Evolutionary conservation across 164 flowering plant species (phyloP), one percentile per base, ranked within the genome.

Genomic region (Pachysandra terminalis): DNA sequence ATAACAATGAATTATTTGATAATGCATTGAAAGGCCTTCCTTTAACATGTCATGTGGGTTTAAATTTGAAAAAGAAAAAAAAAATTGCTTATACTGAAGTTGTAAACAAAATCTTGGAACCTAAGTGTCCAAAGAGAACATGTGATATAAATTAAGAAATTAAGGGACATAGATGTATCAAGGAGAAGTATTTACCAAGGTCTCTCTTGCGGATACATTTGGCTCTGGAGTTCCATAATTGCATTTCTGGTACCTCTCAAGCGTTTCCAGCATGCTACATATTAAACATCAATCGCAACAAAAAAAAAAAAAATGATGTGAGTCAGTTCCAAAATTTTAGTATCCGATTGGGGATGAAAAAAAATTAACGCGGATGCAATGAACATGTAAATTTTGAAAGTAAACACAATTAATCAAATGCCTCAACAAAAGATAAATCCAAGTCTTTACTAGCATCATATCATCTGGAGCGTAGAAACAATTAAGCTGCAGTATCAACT

Each of bases 191-290:
- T 41, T 71, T 78, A 85, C 96, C 88, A 86, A 82, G 37, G 85
- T 86, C 69, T 90, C 93, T 56, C 86, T 82, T 62, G 90, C 55
- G 9, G 96, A 84, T 25, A 86, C 79, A 74, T 78, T 75, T 2
- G 86, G 26, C 71, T 88, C 90, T 13, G 86, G 93, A 23, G 96
- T 87, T 64, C 90, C 93, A 79, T 88, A 88, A 84, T 84, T 90
- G 85, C 96, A 82, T 56, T 88, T 90, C 60, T 90, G 91, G 65
- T 90, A 90, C 81, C 88, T 85, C 79, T 90, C 96, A 23, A 90
- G 86, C 0, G 93, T 88, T 65, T 86, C 84, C 67, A 88, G 78
- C 91, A 88, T 90, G 86, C 96, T 90, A 70, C 23, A 62, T 2
- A 35, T 45, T 23, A 61, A 19, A 68, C 0, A 61, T 0, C 6